Percentiles rank a stretch among this genome's conserved stretches.
phyloP scores from a whole-genome alignment of 345 rosid species.

The Rhodamnia argentea region DNA sequence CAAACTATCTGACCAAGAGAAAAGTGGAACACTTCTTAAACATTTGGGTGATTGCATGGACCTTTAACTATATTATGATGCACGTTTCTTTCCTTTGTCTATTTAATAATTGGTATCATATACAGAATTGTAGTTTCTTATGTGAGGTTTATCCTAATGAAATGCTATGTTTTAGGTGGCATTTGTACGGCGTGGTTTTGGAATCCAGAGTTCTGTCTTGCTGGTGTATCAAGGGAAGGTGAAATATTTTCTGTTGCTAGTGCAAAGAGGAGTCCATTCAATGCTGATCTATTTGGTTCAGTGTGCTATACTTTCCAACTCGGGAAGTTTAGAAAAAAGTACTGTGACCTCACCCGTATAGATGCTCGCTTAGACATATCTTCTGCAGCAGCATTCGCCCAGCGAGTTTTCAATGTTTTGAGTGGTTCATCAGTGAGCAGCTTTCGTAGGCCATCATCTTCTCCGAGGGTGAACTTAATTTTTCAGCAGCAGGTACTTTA shows the following conservation, averaged over 20 bases:
- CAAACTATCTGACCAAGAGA: neutral
- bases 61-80: neutral
- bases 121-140: neutral
- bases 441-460: constrained; percentile 28
- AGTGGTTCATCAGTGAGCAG: constrained; percentile 23
- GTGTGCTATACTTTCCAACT: constrained; percentile 59
- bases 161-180: constrained; percentile 31
- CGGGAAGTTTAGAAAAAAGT: constrained; percentile 55
- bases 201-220: constrained; percentile 19
- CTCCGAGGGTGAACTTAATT: constrained; percentile 61
- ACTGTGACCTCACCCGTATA: constrained; percentile 59
- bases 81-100: neutral
- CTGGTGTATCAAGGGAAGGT: constrained; percentile 7
- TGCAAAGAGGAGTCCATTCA: constrained; percentile 43
- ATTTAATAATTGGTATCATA: neutral
- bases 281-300: constrained; percentile 66
- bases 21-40: neutral
- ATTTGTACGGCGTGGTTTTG: constrained; percentile 50
- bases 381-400: constrained; percentile 53
- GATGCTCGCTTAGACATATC: constrained; percentile 70
- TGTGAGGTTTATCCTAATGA: neutral
- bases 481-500: constrained; percentile 76
- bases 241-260: constrained; percentile 1
- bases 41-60: neutral
- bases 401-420: constrained; percentile 27